Percentiles rank a stretch among this genome's conserved stretches.
Evolutionary conservation across 1,284 basidiomycete genomes (phyloP).

Genomic region (Cutaneotrichosporon dermatis): DNA sequence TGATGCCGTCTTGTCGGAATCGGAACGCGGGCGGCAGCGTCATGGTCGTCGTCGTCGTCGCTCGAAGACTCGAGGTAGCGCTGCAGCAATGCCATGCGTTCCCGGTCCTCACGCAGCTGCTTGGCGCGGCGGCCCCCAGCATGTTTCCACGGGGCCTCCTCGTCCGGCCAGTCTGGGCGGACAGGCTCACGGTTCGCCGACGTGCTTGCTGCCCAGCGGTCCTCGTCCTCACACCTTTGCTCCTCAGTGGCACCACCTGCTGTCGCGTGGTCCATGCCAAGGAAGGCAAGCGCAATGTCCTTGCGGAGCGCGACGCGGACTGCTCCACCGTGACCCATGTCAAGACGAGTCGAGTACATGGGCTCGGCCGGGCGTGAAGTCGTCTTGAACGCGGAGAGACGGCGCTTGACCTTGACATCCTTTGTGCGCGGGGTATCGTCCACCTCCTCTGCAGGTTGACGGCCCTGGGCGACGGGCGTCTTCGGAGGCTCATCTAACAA

Average conservation of each 20-base stretch:
- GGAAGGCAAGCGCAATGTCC: constrained; percentile 36
- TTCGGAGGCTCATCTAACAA: constrained; percentile 25
- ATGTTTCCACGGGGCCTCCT: constrained; percentile 37
- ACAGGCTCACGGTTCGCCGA: constrained; percentile 16
- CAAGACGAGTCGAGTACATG: constrained; percentile 40
- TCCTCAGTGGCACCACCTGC: constrained; percentile 28
- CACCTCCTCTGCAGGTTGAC: constrained; percentile 15
- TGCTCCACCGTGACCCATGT: constrained; percentile 24
- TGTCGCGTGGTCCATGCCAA: constrained; percentile 29
- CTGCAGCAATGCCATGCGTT: constrained; percentile 28
- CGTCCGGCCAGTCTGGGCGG: constrained; percentile 41
- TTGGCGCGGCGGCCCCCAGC: constrained; percentile 27
- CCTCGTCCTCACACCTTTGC: constrained; percentile 28
- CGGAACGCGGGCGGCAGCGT: constrained; percentile 10
- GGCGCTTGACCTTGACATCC: constrained; percentile 25
- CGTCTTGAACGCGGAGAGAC: constrained; percentile 31
- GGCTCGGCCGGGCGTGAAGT: constrained; percentile 24
- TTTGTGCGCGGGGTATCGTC: constrained; percentile 29
- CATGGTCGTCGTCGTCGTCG: constrained; percentile 30
- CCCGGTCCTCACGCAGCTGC: constrained; percentile 29
- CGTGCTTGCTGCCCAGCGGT: constrained; percentile 27
- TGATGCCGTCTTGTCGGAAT: not conserved
- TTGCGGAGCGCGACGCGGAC: constrained; percentile 43
- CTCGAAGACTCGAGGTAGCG: constrained; percentile 41
- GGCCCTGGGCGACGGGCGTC: constrained; percentile 15